phyloP scores from a whole-genome alignment of 2,329 filamentous ascomycete genomes.

The Cercospora zeae-maydis region DNA sequence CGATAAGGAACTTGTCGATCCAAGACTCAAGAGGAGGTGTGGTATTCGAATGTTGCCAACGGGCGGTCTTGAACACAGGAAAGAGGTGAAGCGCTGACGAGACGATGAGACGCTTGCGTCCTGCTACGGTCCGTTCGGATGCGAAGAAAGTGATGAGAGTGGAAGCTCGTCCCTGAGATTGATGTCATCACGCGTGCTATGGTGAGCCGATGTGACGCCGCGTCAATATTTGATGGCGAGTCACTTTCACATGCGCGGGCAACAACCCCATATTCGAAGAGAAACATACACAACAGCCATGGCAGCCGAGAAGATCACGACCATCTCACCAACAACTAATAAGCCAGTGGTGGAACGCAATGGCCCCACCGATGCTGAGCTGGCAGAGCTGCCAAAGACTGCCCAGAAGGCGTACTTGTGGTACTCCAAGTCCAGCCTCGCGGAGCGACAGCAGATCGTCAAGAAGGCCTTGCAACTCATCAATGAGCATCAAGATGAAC shows the following conservation, averaged over 20 bases:
- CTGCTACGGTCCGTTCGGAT: not conserved
- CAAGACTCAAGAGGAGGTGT: not conserved
- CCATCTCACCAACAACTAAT: constrained; percentile 88
- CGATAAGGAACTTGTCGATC: not conserved
- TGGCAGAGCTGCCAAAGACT: constrained; percentile 66
- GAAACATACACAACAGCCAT: constrained; percentile 34
- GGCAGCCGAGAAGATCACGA: constrained; percentile 60
- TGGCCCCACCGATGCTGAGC: constrained; percentile 66
- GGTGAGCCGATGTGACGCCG: not conserved
- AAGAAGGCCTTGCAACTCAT: constrained; percentile 73
- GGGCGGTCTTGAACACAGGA: not conserved
- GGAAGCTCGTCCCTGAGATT: not conserved
- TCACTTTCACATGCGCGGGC: constrained; percentile 5
- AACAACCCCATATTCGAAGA: not conserved
- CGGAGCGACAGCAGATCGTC: constrained; percentile 75
- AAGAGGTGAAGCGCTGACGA: not conserved
- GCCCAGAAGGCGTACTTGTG: constrained; percentile 72
- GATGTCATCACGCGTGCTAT: not conserved
- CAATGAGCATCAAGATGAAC: constrained; percentile 67
- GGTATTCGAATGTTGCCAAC: not conserved
- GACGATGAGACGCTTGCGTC: not conserved
- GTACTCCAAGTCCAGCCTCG: constrained; percentile 71
- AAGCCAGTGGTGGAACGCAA: constrained; percentile 75
- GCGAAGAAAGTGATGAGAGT: not conserved
- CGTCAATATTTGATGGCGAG: constrained; percentile 5